Conservation (phyloP, 1,139 yeast species). For the Pichia terricola region DNA sequence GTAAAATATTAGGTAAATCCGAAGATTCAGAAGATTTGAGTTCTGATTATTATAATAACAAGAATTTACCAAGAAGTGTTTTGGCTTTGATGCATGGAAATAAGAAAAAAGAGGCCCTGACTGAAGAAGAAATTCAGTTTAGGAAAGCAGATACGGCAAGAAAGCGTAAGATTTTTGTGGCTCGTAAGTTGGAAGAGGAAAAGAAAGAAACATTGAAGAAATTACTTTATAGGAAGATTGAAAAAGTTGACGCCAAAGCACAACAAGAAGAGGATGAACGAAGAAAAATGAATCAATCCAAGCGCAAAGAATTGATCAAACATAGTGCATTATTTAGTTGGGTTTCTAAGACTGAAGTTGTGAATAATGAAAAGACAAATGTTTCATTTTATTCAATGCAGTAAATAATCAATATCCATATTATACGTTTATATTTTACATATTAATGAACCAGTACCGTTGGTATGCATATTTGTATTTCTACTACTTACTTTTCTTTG, state of each 20-base stretch:
- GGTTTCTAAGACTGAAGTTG: constrained; percentile 21
- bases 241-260: constrained; percentile 42
- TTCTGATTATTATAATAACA: constrained; percentile 10
- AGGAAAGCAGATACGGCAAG: constrained; percentile 85
- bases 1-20: constrained; percentile 30
- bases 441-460: too few species aligned
- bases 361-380: constrained; percentile 11
- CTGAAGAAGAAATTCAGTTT: constrained; percentile 77
- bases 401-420: neutral
- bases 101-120: constrained; percentile 40
- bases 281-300: constrained; percentile 16
- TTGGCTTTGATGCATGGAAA: constrained; percentile 29
- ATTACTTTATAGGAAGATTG: constrained; percentile 74
- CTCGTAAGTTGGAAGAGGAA: constrained; percentile 81
- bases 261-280: constrained; percentile 21
- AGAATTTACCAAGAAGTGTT: constrained; percentile 20
- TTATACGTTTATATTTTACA: neutral
- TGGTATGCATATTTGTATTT: too few species aligned
- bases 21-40: constrained; percentile 22
- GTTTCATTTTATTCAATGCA: constrained; percentile 15
- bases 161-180: constrained; percentile 76
- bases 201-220: constrained; percentile 85
- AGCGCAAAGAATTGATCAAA: constrained; percentile 29
- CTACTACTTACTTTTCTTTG: neutral
- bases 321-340: constrained; percentile 44